Conservation (phyloP, 2,329 filamentous ascomycete species). For the Fusarium scirpi region DNA sequence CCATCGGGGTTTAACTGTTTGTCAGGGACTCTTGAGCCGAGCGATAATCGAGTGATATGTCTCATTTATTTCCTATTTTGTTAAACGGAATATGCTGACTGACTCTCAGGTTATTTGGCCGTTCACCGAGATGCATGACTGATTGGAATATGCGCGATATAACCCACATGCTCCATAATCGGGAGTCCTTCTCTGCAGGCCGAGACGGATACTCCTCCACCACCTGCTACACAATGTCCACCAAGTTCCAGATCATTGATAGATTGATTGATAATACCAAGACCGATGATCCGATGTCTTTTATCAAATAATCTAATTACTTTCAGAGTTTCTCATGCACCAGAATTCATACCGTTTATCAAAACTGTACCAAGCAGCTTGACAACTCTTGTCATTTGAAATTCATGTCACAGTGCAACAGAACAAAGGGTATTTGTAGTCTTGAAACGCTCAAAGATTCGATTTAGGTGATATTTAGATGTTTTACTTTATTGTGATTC, state of each 20-base stretch:
- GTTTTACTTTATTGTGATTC: background rate
- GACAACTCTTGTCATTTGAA: conserved; percentile 5
- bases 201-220: background rate
- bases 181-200: background rate
- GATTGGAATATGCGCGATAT: conserved; percentile 25
- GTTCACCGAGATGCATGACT: background rate
- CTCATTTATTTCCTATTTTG: background rate
- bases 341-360: background rate
- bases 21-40: conserved; percentile 4
- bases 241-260: background rate
- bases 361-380: background rate
- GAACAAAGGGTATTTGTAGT: background rate
- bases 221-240: background rate
- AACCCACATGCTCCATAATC: conserved; percentile 11
- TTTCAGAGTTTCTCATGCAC: background rate
- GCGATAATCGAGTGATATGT: conserved; percentile 6
- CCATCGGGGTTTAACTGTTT: background rate
- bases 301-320: background rate
- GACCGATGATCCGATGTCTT: background rate
- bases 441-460: background rate
- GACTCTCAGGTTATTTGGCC: background rate
- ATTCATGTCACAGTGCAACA: background rate
- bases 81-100: conserved; percentile 8
- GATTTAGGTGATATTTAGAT: background rate
- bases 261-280: background rate